Percentiles rank a stretch among this genome's conserved stretches.
Evolutionary conservation across 805 yeast species (phyloP).

Genomic region (Kuraishia floccosa): DNA sequence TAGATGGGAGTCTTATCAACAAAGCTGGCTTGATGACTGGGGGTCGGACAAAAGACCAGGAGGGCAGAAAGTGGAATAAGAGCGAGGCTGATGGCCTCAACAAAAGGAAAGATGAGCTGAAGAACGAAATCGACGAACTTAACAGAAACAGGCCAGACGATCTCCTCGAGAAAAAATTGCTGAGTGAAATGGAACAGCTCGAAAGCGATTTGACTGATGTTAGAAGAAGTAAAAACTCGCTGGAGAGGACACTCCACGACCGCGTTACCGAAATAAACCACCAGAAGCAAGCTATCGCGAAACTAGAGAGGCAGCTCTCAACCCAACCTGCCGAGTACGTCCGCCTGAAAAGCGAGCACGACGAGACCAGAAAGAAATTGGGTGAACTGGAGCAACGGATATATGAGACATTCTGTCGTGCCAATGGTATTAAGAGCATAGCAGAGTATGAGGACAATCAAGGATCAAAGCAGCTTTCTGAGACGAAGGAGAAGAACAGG

Average conservation of each 20-base stretch:
- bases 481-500: constrained; percentile 50
- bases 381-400: constrained; percentile 15
- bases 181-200: constrained; percentile 40
- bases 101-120: constrained; percentile 37
- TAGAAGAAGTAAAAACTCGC: constrained; percentile 13
- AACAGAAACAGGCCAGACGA: constrained; percentile 38
- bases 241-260: constrained; percentile 17
- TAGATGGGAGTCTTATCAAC: constrained; percentile 79
- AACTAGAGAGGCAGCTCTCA: too few relatives aligned
- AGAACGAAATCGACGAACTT: constrained; percentile 29
- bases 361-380: background rate
- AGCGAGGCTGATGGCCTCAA: constrained; percentile 46
- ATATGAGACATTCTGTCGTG: constrained; percentile 42
- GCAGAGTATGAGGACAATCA: constrained; percentile 62
- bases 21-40: constrained; percentile 90
- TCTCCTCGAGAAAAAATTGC: constrained; percentile 40
- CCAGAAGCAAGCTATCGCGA: constrained; percentile 18
- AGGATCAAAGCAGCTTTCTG: constrained; percentile 44
- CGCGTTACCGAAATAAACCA: constrained; percentile 36
- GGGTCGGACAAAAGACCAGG: constrained; percentile 49
- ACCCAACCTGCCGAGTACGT: too few relatives aligned
- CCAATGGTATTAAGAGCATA: constrained; percentile 41
- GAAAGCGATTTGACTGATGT: constrained; percentile 21
- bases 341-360: too few relatives aligned
- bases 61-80: constrained; percentile 63